These are phyloP conservation scores for Fusarium sp. DNA, from an alignment of 2,329 filamentous ascomycete species.

Conservation along the genomic window DNA sequence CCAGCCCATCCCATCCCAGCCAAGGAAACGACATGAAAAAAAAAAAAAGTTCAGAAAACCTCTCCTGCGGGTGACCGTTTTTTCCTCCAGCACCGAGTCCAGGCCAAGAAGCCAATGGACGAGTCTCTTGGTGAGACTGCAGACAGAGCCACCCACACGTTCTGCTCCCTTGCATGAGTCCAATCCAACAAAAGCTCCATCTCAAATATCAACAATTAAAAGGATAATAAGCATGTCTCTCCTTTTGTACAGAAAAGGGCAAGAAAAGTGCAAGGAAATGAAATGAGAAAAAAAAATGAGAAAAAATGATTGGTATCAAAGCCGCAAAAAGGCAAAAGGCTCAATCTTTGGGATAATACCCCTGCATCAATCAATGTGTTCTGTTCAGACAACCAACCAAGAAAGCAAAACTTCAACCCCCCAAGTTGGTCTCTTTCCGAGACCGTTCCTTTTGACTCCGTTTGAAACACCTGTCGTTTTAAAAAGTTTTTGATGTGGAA, in stretches of 20 bases:
- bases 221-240: constrained; percentile 20
- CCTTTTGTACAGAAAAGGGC: constrained; percentile 21
- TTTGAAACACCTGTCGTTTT: constrained; percentile 30
- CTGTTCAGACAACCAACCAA: constrained; percentile 39
- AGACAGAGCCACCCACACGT: constrained; percentile 26
- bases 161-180: constrained; percentile 36
- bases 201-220: constrained; percentile 34
- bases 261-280: constrained; percentile 7
- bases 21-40: constrained; percentile 20
- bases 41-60: constrained; percentile 24
- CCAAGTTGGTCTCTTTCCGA: constrained; percentile 14
- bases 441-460: constrained; percentile 37
- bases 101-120: constrained; percentile 28
- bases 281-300: too few species aligned
- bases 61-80: constrained; percentile 28
- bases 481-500: constrained; percentile 18
- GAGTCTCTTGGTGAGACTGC: constrained; percentile 26
- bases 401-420: constrained; percentile 26
- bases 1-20: not conserved
- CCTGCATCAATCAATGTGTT: constrained; percentile 25
- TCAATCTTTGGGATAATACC: constrained; percentile 26
- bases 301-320: constrained; percentile 38
- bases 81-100: constrained; percentile 25
- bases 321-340: constrained; percentile 11
- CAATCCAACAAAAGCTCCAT: constrained; percentile 28